Conservation (phyloP, 495 filamentous ascomycete species). For the Aspergillus funiculosus region DNA sequence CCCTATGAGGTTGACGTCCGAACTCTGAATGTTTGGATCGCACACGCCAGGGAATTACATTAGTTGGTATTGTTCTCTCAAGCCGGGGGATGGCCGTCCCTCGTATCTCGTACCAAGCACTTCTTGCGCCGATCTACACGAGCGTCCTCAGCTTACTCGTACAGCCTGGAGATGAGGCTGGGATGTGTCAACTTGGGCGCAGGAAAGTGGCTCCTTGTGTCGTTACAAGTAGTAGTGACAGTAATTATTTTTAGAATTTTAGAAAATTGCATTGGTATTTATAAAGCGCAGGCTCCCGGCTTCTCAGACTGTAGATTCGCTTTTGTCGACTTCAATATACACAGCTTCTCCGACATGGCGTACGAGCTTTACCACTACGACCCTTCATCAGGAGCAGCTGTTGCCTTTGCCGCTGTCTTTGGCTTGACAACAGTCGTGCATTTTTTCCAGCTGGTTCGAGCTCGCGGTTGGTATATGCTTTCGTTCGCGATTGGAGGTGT, state of each 20-base stretch:
- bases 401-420: slow-evolving; percentile 50
- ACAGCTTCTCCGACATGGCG: neutral
- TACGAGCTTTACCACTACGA: slow-evolving; percentile 24
- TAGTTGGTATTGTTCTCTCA: neutral
- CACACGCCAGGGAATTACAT: neutral
- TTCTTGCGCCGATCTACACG: no score
- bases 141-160: neutral
- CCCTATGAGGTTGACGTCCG: no score
- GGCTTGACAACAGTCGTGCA: slow-evolving; percentile 42
- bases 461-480: slow-evolving; percentile 57
- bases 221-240: no score
- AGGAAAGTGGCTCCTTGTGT: no score
- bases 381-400: slow-evolving; percentile 45
- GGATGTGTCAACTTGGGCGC: neutral
- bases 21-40: no score
- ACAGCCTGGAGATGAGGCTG: neutral
- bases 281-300: no score
- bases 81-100: slow-evolving; percentile 1
- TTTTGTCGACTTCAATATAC: neutral
- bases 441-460: slow-evolving; percentile 39
- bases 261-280: neutral
- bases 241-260: no score
- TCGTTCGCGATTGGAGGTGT: slow-evolving; percentile 52
- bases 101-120: neutral
- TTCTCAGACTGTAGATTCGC: neutral